Conservation (phyloP, 495 filamentous ascomycete genomes). For the Podospora pseudopauciseta region DNA sequence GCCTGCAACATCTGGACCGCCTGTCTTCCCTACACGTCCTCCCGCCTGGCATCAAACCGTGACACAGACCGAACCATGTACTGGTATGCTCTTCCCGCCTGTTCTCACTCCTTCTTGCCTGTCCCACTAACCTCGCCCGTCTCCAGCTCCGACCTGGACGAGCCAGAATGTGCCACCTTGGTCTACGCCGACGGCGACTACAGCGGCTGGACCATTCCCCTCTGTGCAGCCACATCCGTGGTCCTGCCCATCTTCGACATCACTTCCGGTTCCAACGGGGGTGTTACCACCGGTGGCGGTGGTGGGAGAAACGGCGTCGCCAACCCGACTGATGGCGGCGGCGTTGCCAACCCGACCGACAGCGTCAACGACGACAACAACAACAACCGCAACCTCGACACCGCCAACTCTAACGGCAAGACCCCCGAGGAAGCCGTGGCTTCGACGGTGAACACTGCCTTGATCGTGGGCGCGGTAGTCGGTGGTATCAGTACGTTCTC, state of each 20-base stretch:
- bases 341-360: not conserved
- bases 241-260: constrained; percentile 1
- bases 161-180: constrained; percentile 5
- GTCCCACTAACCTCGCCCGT: not conserved
- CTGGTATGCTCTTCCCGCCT: constrained; percentile 9
- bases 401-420: constrained; percentile 3
- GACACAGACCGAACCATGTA: constrained; percentile 16
- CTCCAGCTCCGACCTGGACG: constrained; percentile 1
- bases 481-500: constrained; percentile 37
- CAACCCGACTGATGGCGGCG: not conserved
- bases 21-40: constrained; percentile 11
- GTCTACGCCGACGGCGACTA: not conserved
- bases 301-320: not conserved
- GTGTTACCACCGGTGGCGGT: not conserved
- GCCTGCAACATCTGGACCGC: constrained; percentile 12
- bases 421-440: not conserved
- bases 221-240: not conserved
- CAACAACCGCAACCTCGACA: constrained; percentile 1
- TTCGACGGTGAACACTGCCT: not conserved
- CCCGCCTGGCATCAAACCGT: not conserved
- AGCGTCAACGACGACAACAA: constrained; percentile 1
- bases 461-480: constrained; percentile 46
- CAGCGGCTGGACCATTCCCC: constrained; percentile 3
- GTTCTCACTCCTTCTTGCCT: not conserved
- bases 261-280: not conserved